Evolutionary conservation across 768 basidiomycete species (phyloP).

Genomic region (Hygrophorus russula): DNA sequence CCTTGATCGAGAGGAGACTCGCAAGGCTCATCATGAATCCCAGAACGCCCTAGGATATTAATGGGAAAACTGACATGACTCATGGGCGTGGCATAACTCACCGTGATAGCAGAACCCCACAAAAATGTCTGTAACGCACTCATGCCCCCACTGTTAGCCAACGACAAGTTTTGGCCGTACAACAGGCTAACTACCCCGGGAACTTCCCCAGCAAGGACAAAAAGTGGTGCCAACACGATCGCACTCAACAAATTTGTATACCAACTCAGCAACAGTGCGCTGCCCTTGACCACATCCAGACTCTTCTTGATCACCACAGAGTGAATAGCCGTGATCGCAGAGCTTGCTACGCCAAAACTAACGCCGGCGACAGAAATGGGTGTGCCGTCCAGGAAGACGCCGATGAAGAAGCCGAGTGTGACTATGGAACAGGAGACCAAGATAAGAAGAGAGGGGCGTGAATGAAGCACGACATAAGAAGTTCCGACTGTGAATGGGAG

Average conservation of each 20-base stretch:
- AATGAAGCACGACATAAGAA: conserved; percentile 67
- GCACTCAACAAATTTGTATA: conserved; percentile 84
- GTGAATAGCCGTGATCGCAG: conserved; percentile 80
- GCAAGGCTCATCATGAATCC: conserved; percentile 96
- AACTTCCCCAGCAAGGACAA: conserved; percentile 68
- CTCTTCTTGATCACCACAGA: conserved; percentile 91
- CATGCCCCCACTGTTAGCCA: conserved; percentile 26
- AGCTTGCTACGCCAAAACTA: conserved; percentile 72
- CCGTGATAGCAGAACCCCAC: conserved; percentile 72
- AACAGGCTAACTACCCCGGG: conserved; percentile 53
- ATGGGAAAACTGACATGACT: not conserved
- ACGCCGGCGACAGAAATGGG: conserved; percentile 53
- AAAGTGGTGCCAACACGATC: conserved; percentile 56
- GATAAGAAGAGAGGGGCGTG: conserved; percentile 68
- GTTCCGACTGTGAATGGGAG: conserved; percentile 88
- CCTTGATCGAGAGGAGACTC: conserved; percentile 88
- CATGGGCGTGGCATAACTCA: conserved; percentile 20
- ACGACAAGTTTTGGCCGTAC: conserved; percentile 29
- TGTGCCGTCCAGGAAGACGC: conserved; percentile 68
- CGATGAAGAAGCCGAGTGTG: conserved; percentile 86
- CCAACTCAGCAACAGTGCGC: conserved; percentile 80
- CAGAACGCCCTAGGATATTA: conserved; percentile 49
- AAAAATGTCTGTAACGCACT: conserved; percentile 54
- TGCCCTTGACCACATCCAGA: conserved; percentile 69
- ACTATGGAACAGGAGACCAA: conserved; percentile 70